Base-by-base conservation (phyloP, 2,329 filamentous ascomycete species). In the Neonectria faginata region DNA sequence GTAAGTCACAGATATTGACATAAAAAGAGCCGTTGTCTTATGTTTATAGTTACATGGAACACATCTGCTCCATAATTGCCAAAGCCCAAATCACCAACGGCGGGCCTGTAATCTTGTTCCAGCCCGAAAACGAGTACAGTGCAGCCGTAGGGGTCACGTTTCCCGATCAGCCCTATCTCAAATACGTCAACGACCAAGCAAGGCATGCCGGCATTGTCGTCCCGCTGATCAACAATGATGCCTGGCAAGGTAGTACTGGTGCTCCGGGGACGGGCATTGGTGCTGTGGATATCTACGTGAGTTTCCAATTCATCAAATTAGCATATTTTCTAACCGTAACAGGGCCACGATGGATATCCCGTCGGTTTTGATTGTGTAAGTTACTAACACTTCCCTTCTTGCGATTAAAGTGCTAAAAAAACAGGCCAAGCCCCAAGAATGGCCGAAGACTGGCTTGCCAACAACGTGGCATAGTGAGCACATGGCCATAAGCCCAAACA, bases 61-160 rank as follows among this genome's bases (percentile, higher is more conserved):
- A 88, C 9, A 84, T 94, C 53, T 86, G 86, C 27, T 83, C 83
- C 12, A 88, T 89, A 9, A 90, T 97, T 68, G 91, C 92, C 4
- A 87, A 89, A 59, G 89, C 87, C 0, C 92, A 96, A 72, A 94
- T 97, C 72, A 95, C 92, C 1, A 92, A 94, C 57, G 92, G 91
- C 0, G 93, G 93, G 0, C 92, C 92, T 0, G 85, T 97, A 8
- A 92, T 97, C 64, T 80, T 95, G 1, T 85, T 91, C 45, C 93
- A 97, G 75, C 90, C 91, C 0, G 93, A 97, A 76, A 97, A 96
- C 67, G 93, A 96, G 76, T 94, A 95, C 74, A 89, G 86, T 1
- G 78, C 81, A 18, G 83, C 82, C 1, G 78, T 80, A 4, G 80
- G 80, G 2, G 79, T 85, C 3, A 76, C 79, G 0, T 92, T 91